These are phyloP conservation scores for Penicillium sp. DNA, from an alignment of 2,329 filamentous ascomycete genomes.

Conservation along the genomic window DNA sequence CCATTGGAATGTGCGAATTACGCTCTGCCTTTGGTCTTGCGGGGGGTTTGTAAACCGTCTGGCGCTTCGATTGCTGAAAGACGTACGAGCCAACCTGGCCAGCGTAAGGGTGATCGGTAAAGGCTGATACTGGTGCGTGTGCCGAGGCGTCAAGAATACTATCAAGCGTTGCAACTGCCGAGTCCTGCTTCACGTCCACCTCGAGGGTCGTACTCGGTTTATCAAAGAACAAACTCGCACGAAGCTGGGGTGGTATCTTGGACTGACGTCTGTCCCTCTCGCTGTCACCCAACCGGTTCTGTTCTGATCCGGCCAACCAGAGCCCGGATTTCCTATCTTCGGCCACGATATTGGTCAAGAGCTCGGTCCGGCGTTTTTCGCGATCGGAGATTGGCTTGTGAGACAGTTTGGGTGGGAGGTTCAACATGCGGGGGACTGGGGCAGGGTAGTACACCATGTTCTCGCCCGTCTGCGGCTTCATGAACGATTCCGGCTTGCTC, in stretches of 20 bases:
- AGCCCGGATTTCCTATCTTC: conserved; percentile 60
- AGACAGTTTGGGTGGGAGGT: conserved; percentile 85
- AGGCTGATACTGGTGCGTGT: conserved; percentile 84
- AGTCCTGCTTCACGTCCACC: conserved; percentile 70
- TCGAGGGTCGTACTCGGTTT: conserved; percentile 63
- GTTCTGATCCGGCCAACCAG: conserved; percentile 47
- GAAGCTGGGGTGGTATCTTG: conserved; percentile 78
- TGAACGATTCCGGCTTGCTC: conserved; percentile 45
- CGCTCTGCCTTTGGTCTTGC: conserved; percentile 40
- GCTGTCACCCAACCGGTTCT: conserved; percentile 24
- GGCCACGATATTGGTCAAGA: conserved; percentile 68
- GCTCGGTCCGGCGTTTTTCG: conserved; percentile 74
- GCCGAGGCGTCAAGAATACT: conserved; percentile 91
- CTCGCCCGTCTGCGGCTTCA: conserved; percentile 64
- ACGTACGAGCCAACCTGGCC: conserved; percentile 77
- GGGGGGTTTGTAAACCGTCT: conserved; percentile 32
- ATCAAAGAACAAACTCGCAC: conserved; percentile 93
- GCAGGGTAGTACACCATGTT: conserved; percentile 95
- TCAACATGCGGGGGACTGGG: conserved; percentile 90
- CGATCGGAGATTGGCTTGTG: conserved; percentile 69
- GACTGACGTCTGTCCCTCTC: conserved; percentile 46
- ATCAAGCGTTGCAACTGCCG: conserved; percentile 86
- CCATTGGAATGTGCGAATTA: conserved; percentile 39
- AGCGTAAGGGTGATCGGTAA: conserved; percentile 85
- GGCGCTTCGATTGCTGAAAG: conserved; percentile 62